Percentiles rank a stretch among this genome's conserved stretches.
Conservation (phyloP, 2,329 filamentous ascomycete species). For the Canariomyces notabilis region DNA sequence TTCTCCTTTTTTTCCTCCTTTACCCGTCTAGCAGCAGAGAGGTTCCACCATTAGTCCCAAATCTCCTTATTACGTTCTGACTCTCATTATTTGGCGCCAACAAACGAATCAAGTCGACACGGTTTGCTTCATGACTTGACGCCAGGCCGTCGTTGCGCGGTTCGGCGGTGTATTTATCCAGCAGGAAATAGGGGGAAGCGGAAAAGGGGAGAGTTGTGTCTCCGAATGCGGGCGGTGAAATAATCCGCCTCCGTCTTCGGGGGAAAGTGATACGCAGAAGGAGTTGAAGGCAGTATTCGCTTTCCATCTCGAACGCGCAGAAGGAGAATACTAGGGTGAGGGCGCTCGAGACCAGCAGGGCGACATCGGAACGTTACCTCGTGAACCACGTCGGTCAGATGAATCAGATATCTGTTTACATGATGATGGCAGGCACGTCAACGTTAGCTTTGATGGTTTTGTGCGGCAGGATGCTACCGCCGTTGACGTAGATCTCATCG, state of each 20-base stretch:
- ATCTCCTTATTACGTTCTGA: too few relatives aligned
- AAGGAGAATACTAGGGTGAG: neutral
- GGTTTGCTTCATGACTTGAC: too few relatives aligned
- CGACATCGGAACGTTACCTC: too few relatives aligned
- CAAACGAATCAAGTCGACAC: too few relatives aligned
- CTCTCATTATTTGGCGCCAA: too few relatives aligned
- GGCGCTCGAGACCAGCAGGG: too few relatives aligned
- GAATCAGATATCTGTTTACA: too few relatives aligned
- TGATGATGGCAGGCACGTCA: conserved; percentile 68
- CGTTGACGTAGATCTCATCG: conserved; percentile 98
- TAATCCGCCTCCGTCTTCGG: neutral
- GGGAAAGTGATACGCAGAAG: neutral
- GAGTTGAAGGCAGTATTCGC: neutral
- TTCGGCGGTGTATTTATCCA: neutral
- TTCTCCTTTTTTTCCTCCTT: too few relatives aligned
- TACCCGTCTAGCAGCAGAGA: too few relatives aligned
- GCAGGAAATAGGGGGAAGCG: neutral
- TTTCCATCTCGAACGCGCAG: neutral
- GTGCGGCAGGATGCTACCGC: conserved; percentile 88
- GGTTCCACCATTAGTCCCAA: too few relatives aligned
- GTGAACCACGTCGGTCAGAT: too few relatives aligned
- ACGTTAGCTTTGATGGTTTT: conserved; percentile 99
- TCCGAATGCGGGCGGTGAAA: neutral
- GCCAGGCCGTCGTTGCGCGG: too few relatives aligned
- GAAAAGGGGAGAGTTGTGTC: conserved; percentile 1